Evolutionary conservation across 1,284 basidiomycete genomes (phyloP).

Genomic region (Amylostereum areolatum): DNA sequence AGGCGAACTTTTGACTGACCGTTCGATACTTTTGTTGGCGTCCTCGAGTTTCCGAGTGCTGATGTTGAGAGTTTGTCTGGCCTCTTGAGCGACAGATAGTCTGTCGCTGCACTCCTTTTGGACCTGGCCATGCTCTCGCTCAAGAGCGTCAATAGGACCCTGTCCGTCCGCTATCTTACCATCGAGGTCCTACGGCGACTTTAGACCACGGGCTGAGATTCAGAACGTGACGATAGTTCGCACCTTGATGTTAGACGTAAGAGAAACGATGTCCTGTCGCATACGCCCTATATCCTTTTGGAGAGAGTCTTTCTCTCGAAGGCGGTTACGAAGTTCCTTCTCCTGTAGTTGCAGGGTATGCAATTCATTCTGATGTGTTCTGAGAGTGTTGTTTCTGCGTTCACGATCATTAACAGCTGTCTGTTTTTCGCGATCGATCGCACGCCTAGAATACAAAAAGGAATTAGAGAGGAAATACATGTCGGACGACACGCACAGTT

Average conservation of each 20-base stretch:
- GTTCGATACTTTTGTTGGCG: conserved; percentile 58
- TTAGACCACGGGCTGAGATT: conserved; percentile 6
- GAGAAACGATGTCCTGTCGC: conserved; percentile 49
- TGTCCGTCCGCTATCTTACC: conserved; percentile 55
- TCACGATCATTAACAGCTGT: conserved; percentile 60
- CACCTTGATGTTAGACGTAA: conserved; percentile 21
- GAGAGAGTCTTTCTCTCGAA: conserved; percentile 56
- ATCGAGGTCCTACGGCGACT: conserved; percentile 54
- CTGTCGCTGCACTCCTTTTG: conserved; percentile 48
- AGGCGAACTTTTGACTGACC: conserved; percentile 31
- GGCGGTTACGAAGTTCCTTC: conserved; percentile 52
- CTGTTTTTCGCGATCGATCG: conserved; percentile 64
- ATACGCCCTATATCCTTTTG: conserved; percentile 59
- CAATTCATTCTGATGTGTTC: conserved; percentile 51
- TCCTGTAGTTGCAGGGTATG: conserved; percentile 61
- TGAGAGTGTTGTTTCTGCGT: conserved; percentile 50
- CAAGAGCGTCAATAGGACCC: conserved; percentile 63
- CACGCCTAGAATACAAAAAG: conserved; percentile 44
- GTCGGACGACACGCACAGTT: conserved; percentile 52
- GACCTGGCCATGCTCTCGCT: conserved; percentile 51
- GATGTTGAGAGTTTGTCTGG: conserved; percentile 61
- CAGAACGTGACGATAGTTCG: neutral
- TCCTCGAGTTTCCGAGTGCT: conserved; percentile 58
- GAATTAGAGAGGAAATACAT: neutral
- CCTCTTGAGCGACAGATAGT: conserved; percentile 45